Base-by-base conservation (phyloP, 306 rosid genomes). In the Quercus wislizeni region DNA sequence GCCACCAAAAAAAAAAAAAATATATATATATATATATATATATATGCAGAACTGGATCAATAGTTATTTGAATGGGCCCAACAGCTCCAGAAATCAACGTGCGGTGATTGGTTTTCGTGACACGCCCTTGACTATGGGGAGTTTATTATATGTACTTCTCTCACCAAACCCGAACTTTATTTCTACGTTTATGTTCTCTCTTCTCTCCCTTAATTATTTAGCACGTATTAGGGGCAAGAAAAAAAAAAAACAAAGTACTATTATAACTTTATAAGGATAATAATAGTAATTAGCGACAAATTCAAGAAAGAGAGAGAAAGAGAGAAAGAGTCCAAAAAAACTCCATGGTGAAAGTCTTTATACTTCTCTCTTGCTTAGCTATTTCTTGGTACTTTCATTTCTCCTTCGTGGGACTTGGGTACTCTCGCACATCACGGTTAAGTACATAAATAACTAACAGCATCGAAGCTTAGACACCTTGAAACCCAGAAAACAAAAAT, bases 311-410 rank as follows among this genome's bases (percentile, higher is more conserved):
- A 59, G 30, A 21, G 65, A 23, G 65, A 21, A n/a, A 11, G 5
- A 19, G 38, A 11, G 28, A 38, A 8, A 38, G 46, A 41, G 28
- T 14, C 31, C 31, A 4, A 20, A 31, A 20, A 7, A 17, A 78
- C 74, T 78, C 76, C 59, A 46, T 23, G 35, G 59, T 33, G 64
- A 9, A 10, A 18, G 57, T 73, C 67, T 3, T 12, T 17, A 20
- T 71, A 65, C 15, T 7, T 74, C 41, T 74, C 70, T 30, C 12
- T 35, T 57, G 25, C 65, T 58, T 30, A 54, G 56, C 41, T 20
- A 77, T 73, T 82, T 82, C 82, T 21, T 14, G 5, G 70, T 68
- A 15, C 55, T 52, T 84, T 68, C 87, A 33, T 6, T 25, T 6
- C 81, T 43, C 20, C 33, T 79, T 76, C 84, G 19, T 5, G 71